Evolutionary conservation across 305 asterid species (phyloP), one percentile per base, ranked within the genome.

Genomic region (Fraxinus paxiana): DNA sequence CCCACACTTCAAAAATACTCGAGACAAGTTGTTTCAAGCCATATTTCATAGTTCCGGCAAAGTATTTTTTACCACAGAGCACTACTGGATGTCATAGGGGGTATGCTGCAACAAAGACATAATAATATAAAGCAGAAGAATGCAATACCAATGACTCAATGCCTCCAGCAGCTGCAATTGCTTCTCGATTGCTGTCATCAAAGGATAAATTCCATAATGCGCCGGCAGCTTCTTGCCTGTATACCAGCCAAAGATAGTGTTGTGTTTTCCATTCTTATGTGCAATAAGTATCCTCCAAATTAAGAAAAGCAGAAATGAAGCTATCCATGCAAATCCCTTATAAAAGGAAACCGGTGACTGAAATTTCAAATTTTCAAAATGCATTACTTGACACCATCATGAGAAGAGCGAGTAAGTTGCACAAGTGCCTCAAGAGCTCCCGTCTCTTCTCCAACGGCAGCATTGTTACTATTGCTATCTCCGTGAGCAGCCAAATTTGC

Each of bases 191-290:
- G 81, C 94, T 87, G 86, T 96, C 99, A 38, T 94, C 99, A 83
- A 96, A 96, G 78, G 99, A 96, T 84, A 94, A 86, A 88, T 94
- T 94, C 98, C 98, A 94, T 82, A 94, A 87, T 56, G 98, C 98
- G 81, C 98, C 98, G 72, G 98, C 98, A 81, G 98, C 98, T 88
- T 94, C 98, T 94, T 94, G 98, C 93, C 98, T 94, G 79, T 43
- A 71, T 24, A 85, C 30, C 67, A 84, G 31, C 73, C 86, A 86
- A 63, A 41, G 84, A 22, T 79, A 22, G 6, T 20, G 59, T 51
- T 15, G 65, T 72, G 18, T 26, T 65, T 79, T 43, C 8, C 10
- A 61, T 59, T 22, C 61, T 81, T 82, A 59, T 22, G 13, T 65
- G 20, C 77, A 73, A n/a, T 10, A 30, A 75, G 43, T 28, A 61